A percentile compares a stretch with the other conserved stretches of the same genome.
These are phyloP conservation scores for Populus alba DNA, from an alignment of 345 rosid species.

Conservation along the genomic window DNA sequence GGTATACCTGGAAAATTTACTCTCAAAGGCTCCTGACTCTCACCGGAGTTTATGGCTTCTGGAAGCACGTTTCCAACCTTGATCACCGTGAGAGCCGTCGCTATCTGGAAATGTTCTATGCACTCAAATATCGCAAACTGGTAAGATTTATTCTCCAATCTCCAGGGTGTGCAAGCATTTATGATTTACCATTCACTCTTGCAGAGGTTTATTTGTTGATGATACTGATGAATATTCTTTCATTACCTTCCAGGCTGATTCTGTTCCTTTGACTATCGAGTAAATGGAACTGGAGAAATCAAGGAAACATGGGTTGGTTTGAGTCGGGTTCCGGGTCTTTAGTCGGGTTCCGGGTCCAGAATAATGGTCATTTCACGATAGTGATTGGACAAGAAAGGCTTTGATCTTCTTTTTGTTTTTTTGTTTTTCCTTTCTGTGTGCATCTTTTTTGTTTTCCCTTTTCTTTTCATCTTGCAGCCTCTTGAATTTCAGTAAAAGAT, in stretches of 20 bases:
- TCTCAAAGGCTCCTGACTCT: constrained; percentile 80
- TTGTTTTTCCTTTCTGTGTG: not conserved
- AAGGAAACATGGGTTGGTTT: not conserved
- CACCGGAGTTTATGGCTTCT: constrained; percentile 88
- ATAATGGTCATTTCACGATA: constrained; percentile 22
- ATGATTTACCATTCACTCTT: not conserved
- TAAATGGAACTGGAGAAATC: not conserved
- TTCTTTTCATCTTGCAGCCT: not conserved
- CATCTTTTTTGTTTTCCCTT: not conserved
- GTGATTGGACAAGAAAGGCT: constrained; percentile 13
- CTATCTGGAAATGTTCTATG: constrained; percentile 90
- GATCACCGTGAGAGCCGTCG: constrained; percentile 83
- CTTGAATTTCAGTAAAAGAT: constrained; percentile 24
- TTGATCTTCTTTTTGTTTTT: constrained; percentile 4
- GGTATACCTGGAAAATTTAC: constrained; percentile 90
- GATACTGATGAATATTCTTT: not conserved
- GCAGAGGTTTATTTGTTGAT: not conserved
- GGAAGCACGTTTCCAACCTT: constrained; percentile 95
- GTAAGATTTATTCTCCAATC: constrained; percentile 28
- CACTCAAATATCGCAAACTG: constrained; percentile 75
- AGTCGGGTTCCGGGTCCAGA: constrained; percentile 12
- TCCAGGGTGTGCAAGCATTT: not conserved
- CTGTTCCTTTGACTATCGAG: constrained; percentile 65
- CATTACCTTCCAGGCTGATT: constrained; percentile 55
- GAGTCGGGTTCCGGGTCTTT: constrained; percentile 5